These are phyloP conservation scores for Neurospora sp. DNA, from an alignment of 495 filamentous ascomycete genomes.

Conservation along the genomic window DNA sequence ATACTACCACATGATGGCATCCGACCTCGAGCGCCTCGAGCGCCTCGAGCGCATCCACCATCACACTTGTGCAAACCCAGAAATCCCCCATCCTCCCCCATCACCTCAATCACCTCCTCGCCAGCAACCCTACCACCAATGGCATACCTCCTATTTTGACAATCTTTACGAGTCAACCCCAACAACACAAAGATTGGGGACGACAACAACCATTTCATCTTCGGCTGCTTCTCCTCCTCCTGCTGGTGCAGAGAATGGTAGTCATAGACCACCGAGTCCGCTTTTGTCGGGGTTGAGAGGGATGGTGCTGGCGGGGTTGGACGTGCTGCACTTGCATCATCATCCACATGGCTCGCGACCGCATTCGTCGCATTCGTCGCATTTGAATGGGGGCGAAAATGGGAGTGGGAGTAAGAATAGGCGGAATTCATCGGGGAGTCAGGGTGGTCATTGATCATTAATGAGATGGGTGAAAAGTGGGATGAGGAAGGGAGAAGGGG, in stretches of 20 bases:
- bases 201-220: not conserved
- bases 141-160: not conserved
- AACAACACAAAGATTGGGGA: not conserved
- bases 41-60: slow-evolving; percentile 14
- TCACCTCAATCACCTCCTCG: not conserved
- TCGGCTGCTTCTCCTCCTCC: not conserved
- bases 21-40: slow-evolving; percentile 16
- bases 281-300: not conserved
- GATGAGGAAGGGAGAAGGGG: not conserved
- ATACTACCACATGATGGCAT: slow-evolving; percentile 19
- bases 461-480: not conserved
- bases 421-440: not conserved
- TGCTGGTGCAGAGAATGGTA: not conserved
- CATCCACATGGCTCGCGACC: not conserved
- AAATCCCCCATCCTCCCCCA: not conserved
- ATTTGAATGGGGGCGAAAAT: not conserved
- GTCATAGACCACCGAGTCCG: not conserved
- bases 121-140: not conserved
- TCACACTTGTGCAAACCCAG: not conserved
- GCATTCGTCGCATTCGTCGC: not conserved
- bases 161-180: not conserved
- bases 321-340: not conserved
- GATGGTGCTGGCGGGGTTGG: not conserved
- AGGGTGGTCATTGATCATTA: not conserved
- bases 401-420: not conserved